phyloP scores from a whole-genome alignment of 768 basidiomycete species.

The Hemileccinum rubropunctum region DNA sequence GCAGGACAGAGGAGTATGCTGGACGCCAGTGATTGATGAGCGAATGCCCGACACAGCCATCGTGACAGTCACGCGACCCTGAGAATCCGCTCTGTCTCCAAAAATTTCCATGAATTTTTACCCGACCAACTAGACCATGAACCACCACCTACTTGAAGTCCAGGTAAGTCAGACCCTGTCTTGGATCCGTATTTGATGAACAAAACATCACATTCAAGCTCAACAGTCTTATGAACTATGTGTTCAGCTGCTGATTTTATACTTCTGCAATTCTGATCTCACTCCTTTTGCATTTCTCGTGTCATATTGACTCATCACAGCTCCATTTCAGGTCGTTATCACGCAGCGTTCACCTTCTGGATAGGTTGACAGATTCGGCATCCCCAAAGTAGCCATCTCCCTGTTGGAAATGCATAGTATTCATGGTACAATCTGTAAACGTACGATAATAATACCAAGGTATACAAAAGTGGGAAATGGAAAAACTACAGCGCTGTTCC shows the following conservation, averaged over 20 bases:
- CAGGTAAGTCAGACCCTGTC: too few relatives aligned
- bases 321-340: not conserved
- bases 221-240: slow-evolving; percentile 44
- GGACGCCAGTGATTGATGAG: too few relatives aligned
- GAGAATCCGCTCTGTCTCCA: too few relatives aligned
- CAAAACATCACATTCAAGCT: slow-evolving; percentile 44
- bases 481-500: slow-evolving; percentile 79
- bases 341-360: not conserved
- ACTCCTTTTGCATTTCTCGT: too few relatives aligned
- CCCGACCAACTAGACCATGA: too few relatives aligned
- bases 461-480: slow-evolving; percentile 4
- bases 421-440: slow-evolving; percentile 7
- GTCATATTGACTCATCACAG: slow-evolving; percentile 2
- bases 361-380: too few relatives aligned
- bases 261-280: not conserved
- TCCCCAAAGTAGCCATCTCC: too few relatives aligned
- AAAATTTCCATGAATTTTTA: too few relatives aligned
- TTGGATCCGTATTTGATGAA: slow-evolving; percentile 33
- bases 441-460: slow-evolving; percentile 12
- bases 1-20: too few relatives aligned
- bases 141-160: too few relatives aligned
- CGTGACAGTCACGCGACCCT: too few relatives aligned
- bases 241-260: slow-evolving; percentile 39
- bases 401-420: not conserved
- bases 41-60: too few relatives aligned